phyloP scores from a whole-genome alignment of 352 stramenopile species.

The Pythium aquatile region DNA sequence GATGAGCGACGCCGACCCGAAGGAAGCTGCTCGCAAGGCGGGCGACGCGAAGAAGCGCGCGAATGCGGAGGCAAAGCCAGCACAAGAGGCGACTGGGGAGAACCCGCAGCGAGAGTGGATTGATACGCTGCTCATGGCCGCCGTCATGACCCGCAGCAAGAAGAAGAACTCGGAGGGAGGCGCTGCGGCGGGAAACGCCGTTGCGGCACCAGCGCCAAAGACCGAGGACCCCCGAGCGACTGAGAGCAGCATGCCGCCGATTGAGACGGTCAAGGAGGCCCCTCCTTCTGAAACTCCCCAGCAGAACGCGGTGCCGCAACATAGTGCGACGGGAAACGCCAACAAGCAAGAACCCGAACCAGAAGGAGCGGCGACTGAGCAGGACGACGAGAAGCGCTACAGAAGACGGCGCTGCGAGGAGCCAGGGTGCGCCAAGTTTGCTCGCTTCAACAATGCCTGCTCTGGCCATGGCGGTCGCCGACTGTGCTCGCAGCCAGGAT shows the following conservation, averaged over 20 bases:
- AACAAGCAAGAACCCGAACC: neutral
- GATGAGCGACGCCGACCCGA: conserved; percentile 25
- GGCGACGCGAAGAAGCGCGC: conserved; percentile 22
- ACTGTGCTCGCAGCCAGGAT: conserved; percentile 67
- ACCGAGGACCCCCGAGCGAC: neutral
- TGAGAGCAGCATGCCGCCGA: neutral
- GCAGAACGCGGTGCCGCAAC: neutral
- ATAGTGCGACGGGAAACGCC: neutral
- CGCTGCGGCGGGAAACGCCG: neutral
- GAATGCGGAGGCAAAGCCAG: neutral
- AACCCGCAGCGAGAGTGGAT: conserved; percentile 77
- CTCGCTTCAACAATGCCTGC: conserved; percentile 76
- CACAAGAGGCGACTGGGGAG: conserved; percentile 5
- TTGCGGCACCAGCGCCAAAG: conserved; percentile 1
- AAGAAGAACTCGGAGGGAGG: conserved; percentile 24
- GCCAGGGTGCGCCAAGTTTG: conserved; percentile 68
- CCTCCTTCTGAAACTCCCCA: neutral
- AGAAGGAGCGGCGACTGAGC: conserved; percentile 5
- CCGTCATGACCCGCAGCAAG: conserved; percentile 71
- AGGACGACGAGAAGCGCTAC: conserved; percentile 48
- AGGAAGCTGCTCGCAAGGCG: conserved; percentile 13
- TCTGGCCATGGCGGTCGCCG: conserved; percentile 69
- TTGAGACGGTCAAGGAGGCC: neutral
- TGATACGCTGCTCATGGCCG: conserved; percentile 72
- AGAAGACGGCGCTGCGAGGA: conserved; percentile 65